Evolutionary conservation across 352 stramenopile genomes (phyloP).

Genomic region (Pythium coloratum): DNA sequence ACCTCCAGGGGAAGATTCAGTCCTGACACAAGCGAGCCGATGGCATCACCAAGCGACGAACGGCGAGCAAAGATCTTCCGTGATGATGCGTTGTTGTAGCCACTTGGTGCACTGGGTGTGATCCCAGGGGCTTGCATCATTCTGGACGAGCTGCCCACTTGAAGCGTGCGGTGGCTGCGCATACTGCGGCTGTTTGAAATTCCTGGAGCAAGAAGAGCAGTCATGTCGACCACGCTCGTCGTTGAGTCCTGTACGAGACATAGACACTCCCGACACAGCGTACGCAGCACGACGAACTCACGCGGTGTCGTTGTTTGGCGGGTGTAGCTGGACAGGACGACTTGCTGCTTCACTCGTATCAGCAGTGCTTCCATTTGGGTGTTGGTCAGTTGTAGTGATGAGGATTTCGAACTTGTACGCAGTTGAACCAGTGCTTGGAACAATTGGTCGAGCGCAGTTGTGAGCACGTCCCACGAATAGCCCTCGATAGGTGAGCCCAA

Average conservation of each 20-base stretch:
- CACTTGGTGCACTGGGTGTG: not conserved
- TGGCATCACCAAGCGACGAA: not conserved
- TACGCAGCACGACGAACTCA: conserved; percentile 13
- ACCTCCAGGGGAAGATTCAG: conserved; percentile 23
- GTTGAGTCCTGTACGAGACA: conserved; percentile 12
- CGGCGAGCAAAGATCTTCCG: conserved; percentile 12
- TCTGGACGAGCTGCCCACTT: not conserved
- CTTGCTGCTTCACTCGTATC: conserved; percentile 16
- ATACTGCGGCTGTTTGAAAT: conserved; percentile 9
- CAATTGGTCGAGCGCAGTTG: conserved; percentile 22
- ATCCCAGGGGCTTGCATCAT: not conserved
- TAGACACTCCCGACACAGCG: conserved; percentile 18
- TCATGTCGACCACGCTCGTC: not conserved
- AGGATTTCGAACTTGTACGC: not conserved
- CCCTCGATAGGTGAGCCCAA: not conserved
- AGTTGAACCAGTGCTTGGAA: conserved; percentile 13
- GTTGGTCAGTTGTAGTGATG: not conserved
- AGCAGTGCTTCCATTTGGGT: not conserved
- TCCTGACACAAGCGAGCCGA: conserved; percentile 26
- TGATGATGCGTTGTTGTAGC: conserved; percentile 5
- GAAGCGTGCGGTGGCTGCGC: conserved; percentile 12
- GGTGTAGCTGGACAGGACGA: conserved; percentile 19
- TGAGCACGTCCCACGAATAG: conserved; percentile 23
- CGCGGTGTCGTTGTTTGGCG: conserved; percentile 4
- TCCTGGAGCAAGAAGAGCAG: not conserved